Percentiles rank a stretch among this genome's conserved stretches.
Conservation (phyloP, 1,284 basidiomycete species). For the Stygiomarasmius scandens region DNA sequence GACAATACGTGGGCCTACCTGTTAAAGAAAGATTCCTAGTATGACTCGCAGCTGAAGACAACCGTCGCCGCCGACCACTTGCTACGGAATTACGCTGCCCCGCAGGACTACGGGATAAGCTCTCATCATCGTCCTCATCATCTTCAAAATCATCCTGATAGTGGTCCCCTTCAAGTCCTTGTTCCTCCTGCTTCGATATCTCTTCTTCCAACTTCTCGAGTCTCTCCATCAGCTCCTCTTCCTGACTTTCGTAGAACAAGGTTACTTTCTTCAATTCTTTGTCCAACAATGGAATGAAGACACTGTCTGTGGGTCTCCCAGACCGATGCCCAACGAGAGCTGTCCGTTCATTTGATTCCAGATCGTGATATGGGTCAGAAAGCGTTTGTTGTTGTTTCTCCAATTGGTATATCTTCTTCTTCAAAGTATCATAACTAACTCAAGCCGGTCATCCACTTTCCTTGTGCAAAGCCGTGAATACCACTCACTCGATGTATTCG, state of each 20-base stretch:
- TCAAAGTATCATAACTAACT: slow-evolving; percentile 79
- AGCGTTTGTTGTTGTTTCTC: slow-evolving; percentile 66
- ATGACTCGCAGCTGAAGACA: slow-evolving; percentile 24
- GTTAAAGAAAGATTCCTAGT: slow-evolving; percentile 3
- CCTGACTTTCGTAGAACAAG: slow-evolving; percentile 80
- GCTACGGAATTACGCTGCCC: neutral
- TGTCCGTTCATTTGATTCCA: slow-evolving; percentile 66
- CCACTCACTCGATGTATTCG: slow-evolving; percentile 82
- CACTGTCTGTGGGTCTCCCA: slow-evolving; percentile 44
- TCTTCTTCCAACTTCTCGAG: slow-evolving; percentile 69
- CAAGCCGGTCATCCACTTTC: slow-evolving; percentile 4
- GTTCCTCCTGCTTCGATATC: slow-evolving; percentile 66
- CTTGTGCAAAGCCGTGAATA: neutral
- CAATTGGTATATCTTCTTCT: slow-evolving; percentile 84
- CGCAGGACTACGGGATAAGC: slow-evolving; percentile 31
- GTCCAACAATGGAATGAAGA: slow-evolving; percentile 80
- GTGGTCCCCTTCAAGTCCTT: slow-evolving; percentile 53
- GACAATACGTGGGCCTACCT: neutral
- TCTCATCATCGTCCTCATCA: slow-evolving; percentile 63
- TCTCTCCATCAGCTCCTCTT: slow-evolving; percentile 70
- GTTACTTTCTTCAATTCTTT: slow-evolving; percentile 84
- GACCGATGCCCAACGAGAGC: slow-evolving; percentile 49
- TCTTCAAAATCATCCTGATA: slow-evolving; percentile 69
- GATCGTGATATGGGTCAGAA: slow-evolving; percentile 46
- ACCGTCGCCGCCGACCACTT: slow-evolving; percentile 19